Percentiles rank a stretch among this genome's conserved stretches.
Evolutionary conservation across 1,139 yeast genomes (phyloP).

Genomic region (Ogataea hybrid): DNA sequence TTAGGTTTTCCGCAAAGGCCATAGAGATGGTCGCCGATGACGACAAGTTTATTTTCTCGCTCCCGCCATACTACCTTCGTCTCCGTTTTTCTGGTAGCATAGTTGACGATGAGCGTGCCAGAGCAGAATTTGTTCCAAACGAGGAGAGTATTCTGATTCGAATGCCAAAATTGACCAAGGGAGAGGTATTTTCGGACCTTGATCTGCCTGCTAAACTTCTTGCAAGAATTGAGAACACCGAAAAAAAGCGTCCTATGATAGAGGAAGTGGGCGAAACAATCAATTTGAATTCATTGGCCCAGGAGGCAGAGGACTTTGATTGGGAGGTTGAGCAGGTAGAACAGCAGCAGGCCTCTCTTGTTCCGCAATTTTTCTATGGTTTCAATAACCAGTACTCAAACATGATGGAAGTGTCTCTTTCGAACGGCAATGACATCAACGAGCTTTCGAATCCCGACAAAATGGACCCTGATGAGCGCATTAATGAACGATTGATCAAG

Average conservation of each 20-base stretch:
- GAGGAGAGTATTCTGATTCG: slow-evolving; percentile 48
- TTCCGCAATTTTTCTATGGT: slow-evolving; percentile 54
- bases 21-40: slow-evolving; percentile 77
- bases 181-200: slow-evolving; percentile 75
- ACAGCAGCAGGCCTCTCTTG: slow-evolving; percentile 21
- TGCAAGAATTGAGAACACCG: slow-evolving; percentile 51
- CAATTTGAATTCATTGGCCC: slow-evolving; percentile 18
- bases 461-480: slow-evolving; percentile 52
- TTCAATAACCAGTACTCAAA: slow-evolving; percentile 68
- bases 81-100: slow-evolving; percentile 68
- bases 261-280: slow-evolving; percentile 28
- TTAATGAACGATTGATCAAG: slow-evolving; percentile 60
- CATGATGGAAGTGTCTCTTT: slow-evolving; percentile 60
- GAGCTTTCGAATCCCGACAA: slow-evolving; percentile 81
- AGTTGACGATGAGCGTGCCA: slow-evolving; percentile 70
- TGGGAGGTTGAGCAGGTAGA: slow-evolving; percentile 75
- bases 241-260: slow-evolving; percentile 14
- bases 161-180: slow-evolving; percentile 65
- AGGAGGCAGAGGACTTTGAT: slow-evolving; percentile 62
- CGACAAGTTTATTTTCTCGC: slow-evolving; percentile 74
- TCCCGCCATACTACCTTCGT: slow-evolving; percentile 85
- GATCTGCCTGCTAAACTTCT: slow-evolving; percentile 80
- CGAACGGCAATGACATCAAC: slow-evolving; percentile 88
- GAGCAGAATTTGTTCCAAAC: slow-evolving; percentile 57
- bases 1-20: slow-evolving; percentile 64